Evolutionary conservation across 257 asterid genomes (phyloP).

Genomic region (Scutellaria galericulata): DNA sequence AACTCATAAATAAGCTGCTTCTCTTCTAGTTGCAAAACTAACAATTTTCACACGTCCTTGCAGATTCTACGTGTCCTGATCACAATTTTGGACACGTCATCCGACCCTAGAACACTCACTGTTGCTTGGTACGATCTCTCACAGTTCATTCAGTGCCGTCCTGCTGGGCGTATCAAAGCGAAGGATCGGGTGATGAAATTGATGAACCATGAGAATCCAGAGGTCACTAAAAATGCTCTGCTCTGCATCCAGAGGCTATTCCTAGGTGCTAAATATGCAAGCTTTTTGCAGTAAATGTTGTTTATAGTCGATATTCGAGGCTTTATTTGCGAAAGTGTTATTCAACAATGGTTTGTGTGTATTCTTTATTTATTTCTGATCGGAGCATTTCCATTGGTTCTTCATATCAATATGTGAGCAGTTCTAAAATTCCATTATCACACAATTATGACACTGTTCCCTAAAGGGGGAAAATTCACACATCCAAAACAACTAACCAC

Average conservation of each 20-base stretch:
- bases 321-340: constrained; percentile 22
- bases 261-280: constrained; percentile 95
- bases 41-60: constrained; percentile 3
- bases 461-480: constrained; percentile 2
- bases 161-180: constrained; percentile 95
- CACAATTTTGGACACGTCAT: constrained; percentile 85
- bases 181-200: constrained; percentile 95
- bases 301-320: constrained; percentile 14
- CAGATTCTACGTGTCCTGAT: constrained; percentile 88
- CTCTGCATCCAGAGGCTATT: constrained; percentile 97
- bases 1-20: background rate
- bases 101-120: constrained; percentile 80
- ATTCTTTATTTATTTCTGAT: constrained; percentile 30
- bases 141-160: constrained; percentile 87
- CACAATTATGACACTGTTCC: constrained; percentile 15
- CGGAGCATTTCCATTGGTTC: constrained; percentile 18
- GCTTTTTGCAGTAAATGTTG: constrained; percentile 73
- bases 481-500: constrained; percentile 6
- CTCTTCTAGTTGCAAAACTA: constrained; percentile 14
- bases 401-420: constrained; percentile 31
- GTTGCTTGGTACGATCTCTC: constrained; percentile 95
- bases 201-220: constrained; percentile 85
- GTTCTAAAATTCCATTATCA: background rate
- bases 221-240: constrained; percentile 90
- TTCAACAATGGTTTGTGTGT: constrained; percentile 32